Evolutionary conservation across 148 eudicot genomes (phyloP), one percentile per base, ranked within the genome.

Genomic region (Chenopodium berlandieri): DNA sequence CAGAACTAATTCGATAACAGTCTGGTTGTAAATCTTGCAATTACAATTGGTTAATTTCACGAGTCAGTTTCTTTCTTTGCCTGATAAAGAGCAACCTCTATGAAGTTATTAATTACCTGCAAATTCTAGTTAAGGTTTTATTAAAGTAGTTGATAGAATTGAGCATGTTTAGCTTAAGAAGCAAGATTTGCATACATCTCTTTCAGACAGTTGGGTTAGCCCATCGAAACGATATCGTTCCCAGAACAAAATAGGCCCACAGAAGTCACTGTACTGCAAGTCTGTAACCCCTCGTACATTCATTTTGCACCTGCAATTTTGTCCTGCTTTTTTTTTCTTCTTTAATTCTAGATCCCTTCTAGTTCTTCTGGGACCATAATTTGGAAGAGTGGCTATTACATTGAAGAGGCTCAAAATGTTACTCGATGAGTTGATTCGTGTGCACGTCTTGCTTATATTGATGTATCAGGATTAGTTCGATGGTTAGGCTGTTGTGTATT

Each of bases 121-220:
- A 20, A 37, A 20, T 37, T 37, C 10, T 71, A 22, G 10, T 13
- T 71, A 37, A 50, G 74, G 4, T 71, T 69, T 69, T 34, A 34
- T n/a, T 69, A 20, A 69, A 71, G 74, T 40, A 71, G 74, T 40
- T 71, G 74, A 37, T 20, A 2, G 27, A 40, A 37, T 71, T 71
- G 50, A 40, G 74, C 74, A 40, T 71, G 74, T 71, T 40, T 22
- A 71, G 25, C 50, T 19, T 4, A 16, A 73, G 32, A 47, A 73
- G 76, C 50, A 22, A 8, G 44, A 20, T 12, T 73, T 47, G 7
- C 60, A 44, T 44, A 23, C 9, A 12, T 47, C 32, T 23, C 32
- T 73, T 73, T 23, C 76, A 3, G 58, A 73, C 76, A 73, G 76
- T 27, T 73, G 76, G 13, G 25, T 73, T 23, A 72, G 58, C 76